phyloP scores from a whole-genome alignment of 352 stramenopile genomes.

The Pythium scleroteichum region DNA sequence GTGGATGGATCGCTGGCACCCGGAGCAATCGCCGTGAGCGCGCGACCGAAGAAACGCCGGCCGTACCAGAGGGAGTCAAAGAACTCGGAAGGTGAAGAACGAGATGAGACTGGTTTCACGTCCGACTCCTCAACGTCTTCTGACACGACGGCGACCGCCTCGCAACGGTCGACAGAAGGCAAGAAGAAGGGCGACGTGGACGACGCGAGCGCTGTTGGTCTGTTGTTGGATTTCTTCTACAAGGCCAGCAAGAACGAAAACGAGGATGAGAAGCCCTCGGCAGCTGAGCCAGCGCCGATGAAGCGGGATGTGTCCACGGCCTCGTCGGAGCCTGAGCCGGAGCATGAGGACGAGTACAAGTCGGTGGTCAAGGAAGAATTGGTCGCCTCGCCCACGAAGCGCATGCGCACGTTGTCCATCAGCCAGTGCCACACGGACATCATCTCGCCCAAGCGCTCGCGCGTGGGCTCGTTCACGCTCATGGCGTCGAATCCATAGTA shows the following conservation, averaged over 20 bases:
- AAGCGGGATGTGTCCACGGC: slow-evolving; percentile 14
- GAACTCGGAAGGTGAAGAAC: slow-evolving; percentile 23
- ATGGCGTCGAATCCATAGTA: slow-evolving; percentile 24
- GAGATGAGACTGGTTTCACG: slow-evolving; percentile 28
- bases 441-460: slow-evolving; percentile 59
- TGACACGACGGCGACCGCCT: slow-evolving; percentile 11
- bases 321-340: slow-evolving; percentile 31
- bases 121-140: slow-evolving; percentile 38
- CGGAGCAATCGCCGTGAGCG: slow-evolving; percentile 28
- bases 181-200: slow-evolving; percentile 40
- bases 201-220: slow-evolving; percentile 64
- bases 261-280: slow-evolving; percentile 20
- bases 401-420: slow-evolving; percentile 71
- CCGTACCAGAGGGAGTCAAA: slow-evolving; percentile 23
- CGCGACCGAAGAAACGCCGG: slow-evolving; percentile 36
- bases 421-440: slow-evolving; percentile 52
- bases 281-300: neutral
- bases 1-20: slow-evolving; percentile 34
- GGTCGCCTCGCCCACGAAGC: slow-evolving; percentile 72
- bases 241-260: slow-evolving; percentile 71
- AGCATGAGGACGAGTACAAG: slow-evolving; percentile 30
- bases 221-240: slow-evolving; percentile 82
- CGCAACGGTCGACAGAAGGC: slow-evolving; percentile 7
- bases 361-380: slow-evolving; percentile 37
- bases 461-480: slow-evolving; percentile 57